Conservation (phyloP, 192 early-diverging fungal species). For the Cetraspora pellucida region DNA sequence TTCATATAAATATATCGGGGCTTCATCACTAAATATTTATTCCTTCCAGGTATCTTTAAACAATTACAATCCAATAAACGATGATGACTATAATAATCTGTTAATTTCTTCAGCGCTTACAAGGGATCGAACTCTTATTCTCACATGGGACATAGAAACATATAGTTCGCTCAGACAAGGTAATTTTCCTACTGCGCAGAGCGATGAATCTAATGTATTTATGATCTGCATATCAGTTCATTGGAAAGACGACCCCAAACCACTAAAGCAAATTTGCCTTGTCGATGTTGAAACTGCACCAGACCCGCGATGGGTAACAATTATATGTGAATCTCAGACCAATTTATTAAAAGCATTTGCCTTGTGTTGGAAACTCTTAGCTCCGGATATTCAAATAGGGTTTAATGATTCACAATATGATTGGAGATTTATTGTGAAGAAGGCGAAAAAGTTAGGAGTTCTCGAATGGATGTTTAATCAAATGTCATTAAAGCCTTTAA, state of each 20-base stretch:
- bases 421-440: too few species aligned
- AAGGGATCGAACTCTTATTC: not conserved
- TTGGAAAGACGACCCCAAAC: constrained; percentile 1
- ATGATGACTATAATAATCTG: not conserved
- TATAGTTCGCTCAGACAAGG: constrained; percentile 6
- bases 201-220: not conserved
- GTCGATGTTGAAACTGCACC: too few species aligned
- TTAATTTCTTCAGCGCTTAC: constrained; percentile 1
- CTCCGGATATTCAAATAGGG: too few species aligned
- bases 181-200: not conserved
- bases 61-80: not conserved
- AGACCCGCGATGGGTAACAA: too few species aligned
- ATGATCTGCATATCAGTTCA: constrained; percentile 9
- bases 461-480: too few species aligned
- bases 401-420: too few species aligned
- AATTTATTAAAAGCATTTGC: too few species aligned
- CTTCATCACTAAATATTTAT: not conserved
- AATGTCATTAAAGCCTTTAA: too few species aligned
- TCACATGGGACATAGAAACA: not conserved
- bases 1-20: not conserved
- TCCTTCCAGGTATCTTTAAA: too few species aligned
- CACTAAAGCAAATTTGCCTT: not conserved
- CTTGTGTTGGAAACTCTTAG: too few species aligned
- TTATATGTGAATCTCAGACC: too few species aligned
- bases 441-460: too few species aligned